phyloP scores from a whole-genome alignment of 306 rosid species.

The Fragaria ananassa region DNA sequence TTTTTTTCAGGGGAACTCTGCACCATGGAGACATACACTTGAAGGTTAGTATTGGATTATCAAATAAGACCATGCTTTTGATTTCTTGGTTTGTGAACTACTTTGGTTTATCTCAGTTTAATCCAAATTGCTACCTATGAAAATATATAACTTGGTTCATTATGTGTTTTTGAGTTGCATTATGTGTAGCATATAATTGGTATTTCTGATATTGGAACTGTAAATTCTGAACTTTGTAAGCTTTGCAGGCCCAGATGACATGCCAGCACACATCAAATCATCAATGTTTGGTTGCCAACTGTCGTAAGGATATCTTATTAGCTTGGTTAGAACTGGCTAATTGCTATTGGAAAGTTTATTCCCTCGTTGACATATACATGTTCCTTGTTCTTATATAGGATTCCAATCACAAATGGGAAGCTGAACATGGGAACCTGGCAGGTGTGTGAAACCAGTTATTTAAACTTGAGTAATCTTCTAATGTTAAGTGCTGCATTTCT shows the following conservation, averaged over 20 bases:
- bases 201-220: neutral
- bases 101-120: neutral
- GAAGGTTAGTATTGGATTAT: slow-evolving; percentile 58
- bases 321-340: slow-evolving; percentile 16
- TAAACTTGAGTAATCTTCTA: neutral
- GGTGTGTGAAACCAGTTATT: slow-evolving; percentile 38
- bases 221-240: slow-evolving; percentile 22
- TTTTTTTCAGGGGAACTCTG: slow-evolving; percentile 64
- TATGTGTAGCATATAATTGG: neutral
- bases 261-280: slow-evolving; percentile 98
- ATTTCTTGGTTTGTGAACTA: neutral
- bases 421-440: slow-evolving; percentile 99
- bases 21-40: slow-evolving; percentile 91
- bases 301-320: slow-evolving; percentile 43
- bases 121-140: neutral
- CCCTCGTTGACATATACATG: slow-evolving; percentile 7
- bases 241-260: slow-evolving; percentile 86
- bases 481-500: neutral
- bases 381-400: slow-evolving; percentile 42
- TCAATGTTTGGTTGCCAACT: slow-evolving; percentile 89
- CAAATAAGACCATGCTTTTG: neutral
- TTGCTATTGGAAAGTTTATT: slow-evolving; percentile 16
- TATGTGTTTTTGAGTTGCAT: neutral
- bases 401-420: slow-evolving; percentile 89
- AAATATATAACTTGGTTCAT: neutral